Evolutionary conservation across 202 grass and related monocot species (phyloP).

Genomic region (Setaria italica): DNA sequence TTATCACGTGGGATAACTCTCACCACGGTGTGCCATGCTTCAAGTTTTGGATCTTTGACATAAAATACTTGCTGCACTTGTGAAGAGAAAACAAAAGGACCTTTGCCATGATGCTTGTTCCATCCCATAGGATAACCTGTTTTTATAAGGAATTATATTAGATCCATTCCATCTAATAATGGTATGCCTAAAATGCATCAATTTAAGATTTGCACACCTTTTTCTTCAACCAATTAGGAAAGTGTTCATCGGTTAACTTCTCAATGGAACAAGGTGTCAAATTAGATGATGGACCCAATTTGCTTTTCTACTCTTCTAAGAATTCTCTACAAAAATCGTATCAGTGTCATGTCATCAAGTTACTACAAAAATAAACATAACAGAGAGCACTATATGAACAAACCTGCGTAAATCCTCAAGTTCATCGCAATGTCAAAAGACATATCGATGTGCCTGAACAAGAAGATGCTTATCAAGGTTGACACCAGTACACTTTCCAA

Average conservation of each 20-base stretch:
- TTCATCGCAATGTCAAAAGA: conserved; percentile 2
- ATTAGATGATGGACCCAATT: not conserved
- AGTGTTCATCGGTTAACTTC: conserved; percentile 6
- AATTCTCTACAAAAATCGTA: not conserved
- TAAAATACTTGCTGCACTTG: conserved; percentile 31
- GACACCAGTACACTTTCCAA: not conserved
- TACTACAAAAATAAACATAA: not conserved
- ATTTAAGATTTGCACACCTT: not conserved
- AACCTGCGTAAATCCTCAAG: not conserved
- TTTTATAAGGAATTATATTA: not conserved
- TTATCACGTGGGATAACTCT: not conserved
- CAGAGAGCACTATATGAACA: not conserved
- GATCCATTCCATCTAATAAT: not conserved
- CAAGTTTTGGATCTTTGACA: not conserved
- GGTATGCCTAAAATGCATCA: no score
- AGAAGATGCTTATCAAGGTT: not conserved
- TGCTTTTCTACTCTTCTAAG: not conserved
- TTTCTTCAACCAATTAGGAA: conserved; percentile 26
- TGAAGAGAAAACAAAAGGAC: conserved; percentile 28
- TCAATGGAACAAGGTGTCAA: not conserved
- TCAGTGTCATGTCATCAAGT: not conserved
- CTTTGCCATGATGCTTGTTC: not conserved
- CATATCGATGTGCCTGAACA: not conserved
- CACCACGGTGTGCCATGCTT: not conserved
- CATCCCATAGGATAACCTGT: conserved; percentile 1